These are phyloP conservation scores for Metroxylon sagu DNA, from an alignment of 176 grass and related monocot genomes.

Conservation along the genomic window DNA sequence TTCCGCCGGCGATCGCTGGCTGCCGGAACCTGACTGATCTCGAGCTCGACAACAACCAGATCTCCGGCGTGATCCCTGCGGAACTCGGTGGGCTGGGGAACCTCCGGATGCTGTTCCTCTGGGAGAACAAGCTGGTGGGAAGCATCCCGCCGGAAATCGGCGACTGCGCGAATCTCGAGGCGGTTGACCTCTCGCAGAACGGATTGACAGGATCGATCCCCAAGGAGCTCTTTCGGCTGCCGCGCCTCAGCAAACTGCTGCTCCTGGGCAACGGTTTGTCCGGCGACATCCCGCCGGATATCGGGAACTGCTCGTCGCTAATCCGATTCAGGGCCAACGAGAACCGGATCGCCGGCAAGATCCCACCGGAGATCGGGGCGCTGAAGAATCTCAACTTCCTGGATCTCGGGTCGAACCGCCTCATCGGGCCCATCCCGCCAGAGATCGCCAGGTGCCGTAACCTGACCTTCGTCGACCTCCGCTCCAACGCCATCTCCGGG, in stretches of 20 bases:
- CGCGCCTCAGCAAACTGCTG: conserved; percentile 45
- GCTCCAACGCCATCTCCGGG: conserved; percentile 56
- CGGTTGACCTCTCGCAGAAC: conserved; percentile 71
- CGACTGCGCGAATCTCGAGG: conserved; percentile 48
- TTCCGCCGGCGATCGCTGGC: conserved; percentile 47
- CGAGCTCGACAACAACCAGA: conserved; percentile 88
- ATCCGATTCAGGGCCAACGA: conserved; percentile 50
- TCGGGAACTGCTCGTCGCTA: conserved; percentile 52
- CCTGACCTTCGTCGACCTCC: conserved; percentile 74
- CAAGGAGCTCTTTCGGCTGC: conserved; percentile 27
- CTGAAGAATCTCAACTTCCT: conserved; percentile 51
- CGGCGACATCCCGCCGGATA: conserved; percentile 45
- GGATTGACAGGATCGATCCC: conserved; percentile 50
- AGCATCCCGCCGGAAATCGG: conserved; percentile 59
- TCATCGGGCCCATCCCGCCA: conserved; percentile 37
- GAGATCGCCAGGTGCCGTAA: conserved; percentile 55
- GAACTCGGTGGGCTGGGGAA: conserved; percentile 40
- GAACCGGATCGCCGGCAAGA: conserved; percentile 42
- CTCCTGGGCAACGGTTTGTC: conserved; percentile 50
- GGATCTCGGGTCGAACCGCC: conserved; percentile 57
- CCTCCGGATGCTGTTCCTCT: conserved; percentile 57
- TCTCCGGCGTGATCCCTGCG: conserved; percentile 52
- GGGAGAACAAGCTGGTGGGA: conserved; percentile 62
- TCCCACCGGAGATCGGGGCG: conserved; percentile 31
- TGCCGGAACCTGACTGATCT: conserved; percentile 75